These are phyloP conservation scores for Funneliformis mosseae DNA, from an alignment of 192 early-diverging fungal species.

Conservation along the genomic window DNA sequence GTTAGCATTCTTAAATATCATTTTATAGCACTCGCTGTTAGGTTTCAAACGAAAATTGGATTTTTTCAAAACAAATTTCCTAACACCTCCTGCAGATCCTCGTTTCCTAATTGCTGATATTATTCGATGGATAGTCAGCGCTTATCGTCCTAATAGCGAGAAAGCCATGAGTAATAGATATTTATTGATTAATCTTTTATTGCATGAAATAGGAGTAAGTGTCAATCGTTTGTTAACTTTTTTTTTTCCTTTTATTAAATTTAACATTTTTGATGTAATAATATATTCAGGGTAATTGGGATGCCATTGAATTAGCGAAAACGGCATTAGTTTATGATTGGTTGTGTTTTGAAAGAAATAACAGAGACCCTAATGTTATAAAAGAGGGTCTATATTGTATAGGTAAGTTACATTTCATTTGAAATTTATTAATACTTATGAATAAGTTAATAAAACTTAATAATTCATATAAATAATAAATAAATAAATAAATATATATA, in stretches of 20 bases:
- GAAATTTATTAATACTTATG: neutral
- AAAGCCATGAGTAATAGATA: neutral
- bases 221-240: neutral
- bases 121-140: neutral
- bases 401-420: neutral
- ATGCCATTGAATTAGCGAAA: neutral
- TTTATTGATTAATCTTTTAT: neutral
- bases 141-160: neutral
- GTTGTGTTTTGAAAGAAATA: conserved; percentile 5
- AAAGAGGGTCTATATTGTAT: neutral
- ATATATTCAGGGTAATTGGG: neutral
- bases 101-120: conserved; percentile 1
- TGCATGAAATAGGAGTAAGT: neutral
- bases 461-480: neutral
- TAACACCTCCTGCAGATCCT: neutral
- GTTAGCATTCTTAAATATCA: neutral
- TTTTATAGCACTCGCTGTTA: neutral
- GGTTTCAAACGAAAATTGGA: neutral
- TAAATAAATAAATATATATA: too few relatives aligned
- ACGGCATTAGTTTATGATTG: conserved; percentile 6
- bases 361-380: neutral
- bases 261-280: neutral
- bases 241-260: neutral
- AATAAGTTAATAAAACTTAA: neutral
- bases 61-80: neutral